Evolutionary conservation across 148 eudicot genomes (phyloP), one percentile per base, ranked within the genome.

Genomic region (Polygonum maritimum): DNA sequence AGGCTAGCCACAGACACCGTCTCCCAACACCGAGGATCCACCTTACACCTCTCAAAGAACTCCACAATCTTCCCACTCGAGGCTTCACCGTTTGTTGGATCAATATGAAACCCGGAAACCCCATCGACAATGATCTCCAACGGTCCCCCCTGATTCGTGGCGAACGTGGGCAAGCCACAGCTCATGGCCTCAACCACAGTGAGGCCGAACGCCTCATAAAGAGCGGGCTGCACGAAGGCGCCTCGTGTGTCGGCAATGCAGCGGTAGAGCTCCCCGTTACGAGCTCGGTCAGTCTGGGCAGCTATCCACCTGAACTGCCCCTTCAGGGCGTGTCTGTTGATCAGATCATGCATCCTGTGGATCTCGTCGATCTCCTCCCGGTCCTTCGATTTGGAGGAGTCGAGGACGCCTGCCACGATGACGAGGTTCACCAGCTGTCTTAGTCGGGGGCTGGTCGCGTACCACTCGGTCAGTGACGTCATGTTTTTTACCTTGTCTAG

Each of bases 221-320:
- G n/a, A 36, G 90, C 93, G 16, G 93, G 93, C 79, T 89, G 93
- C 54, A 89, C 93, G 52, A 89, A 89, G 63, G 85, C 90, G 48
- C 93, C 93, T 76, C 79, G 84, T 10, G 86, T 83, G 76, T 89
- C 93, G 18, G 93, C 90, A 10, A 89, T 80, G 70, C 71, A 82
- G 16, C 93, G 83, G 65, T 89, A 89, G 36, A 89, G 80, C 78
- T 89, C 93, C 63, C 90, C 80, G 16, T 89, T 89, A 0, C 89
- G 74, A 75, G 79, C 38, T 78, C 89, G 83, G 38, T 89, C 93
- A 38, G 86, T 89, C 76, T 89, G 93, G 70, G 90, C 87, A 51
- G 87, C 87, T 76, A 89, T 89, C 92, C 92, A 89, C 84, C 92
- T 83, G 15, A 89, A 74, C 75, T 87, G 90, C 73, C 93, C 93